Evolutionary conservation across 495 filamentous ascomycete genomes (phyloP).

Genomic region (Podospora conica): DNA sequence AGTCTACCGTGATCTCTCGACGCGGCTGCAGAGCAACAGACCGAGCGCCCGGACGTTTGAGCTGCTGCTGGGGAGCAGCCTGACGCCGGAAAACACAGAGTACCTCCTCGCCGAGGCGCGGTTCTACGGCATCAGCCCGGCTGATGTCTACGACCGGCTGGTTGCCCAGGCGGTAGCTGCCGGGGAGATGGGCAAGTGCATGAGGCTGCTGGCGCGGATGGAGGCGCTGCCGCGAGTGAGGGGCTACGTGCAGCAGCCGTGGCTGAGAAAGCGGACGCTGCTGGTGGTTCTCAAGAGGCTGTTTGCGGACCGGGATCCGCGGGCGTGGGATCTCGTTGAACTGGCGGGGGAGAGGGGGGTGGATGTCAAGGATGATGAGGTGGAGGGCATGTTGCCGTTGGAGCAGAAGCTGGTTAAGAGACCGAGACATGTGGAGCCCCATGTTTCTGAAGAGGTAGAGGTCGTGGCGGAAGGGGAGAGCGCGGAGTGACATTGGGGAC

Average conservation of each 20-base stretch:
- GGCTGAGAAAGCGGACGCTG: slow-evolving; percentile 34
- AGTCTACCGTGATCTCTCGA: slow-evolving; percentile 47
- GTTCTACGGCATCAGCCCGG: slow-evolving; percentile 44
- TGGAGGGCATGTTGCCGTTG: slow-evolving; percentile 6
- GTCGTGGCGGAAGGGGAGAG: neutral
- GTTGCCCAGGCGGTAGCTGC: neutral
- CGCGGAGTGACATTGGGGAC: neutral
- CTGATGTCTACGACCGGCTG: neutral
- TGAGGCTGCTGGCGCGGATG: slow-evolving; percentile 21
- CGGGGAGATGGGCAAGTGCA: neutral
- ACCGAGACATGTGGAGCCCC: neutral
- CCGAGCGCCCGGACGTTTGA: neutral
- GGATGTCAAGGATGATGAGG: slow-evolving; percentile 19
- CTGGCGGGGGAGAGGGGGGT: slow-evolving; percentile 31
- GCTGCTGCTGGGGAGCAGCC: neutral
- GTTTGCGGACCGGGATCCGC: slow-evolving; percentile 36
- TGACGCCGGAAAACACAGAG: slow-evolving; percentile 38
- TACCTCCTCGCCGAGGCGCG: slow-evolving; percentile 58
- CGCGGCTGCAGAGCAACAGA: neutral
- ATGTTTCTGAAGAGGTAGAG: neutral
- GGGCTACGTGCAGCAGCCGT: slow-evolving; percentile 9
- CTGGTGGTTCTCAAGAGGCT: slow-evolving; percentile 14
- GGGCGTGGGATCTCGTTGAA: slow-evolving; percentile 38
- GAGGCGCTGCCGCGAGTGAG: slow-evolving; percentile 25
- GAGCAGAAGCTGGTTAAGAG: neutral